A percentile compares a stretch with the other conserved stretches of the same genome.
These are phyloP conservation scores for Meyerozyma carpophila DNA, from an alignment of 1,139 yeast species.

Conservation along the genomic window DNA sequence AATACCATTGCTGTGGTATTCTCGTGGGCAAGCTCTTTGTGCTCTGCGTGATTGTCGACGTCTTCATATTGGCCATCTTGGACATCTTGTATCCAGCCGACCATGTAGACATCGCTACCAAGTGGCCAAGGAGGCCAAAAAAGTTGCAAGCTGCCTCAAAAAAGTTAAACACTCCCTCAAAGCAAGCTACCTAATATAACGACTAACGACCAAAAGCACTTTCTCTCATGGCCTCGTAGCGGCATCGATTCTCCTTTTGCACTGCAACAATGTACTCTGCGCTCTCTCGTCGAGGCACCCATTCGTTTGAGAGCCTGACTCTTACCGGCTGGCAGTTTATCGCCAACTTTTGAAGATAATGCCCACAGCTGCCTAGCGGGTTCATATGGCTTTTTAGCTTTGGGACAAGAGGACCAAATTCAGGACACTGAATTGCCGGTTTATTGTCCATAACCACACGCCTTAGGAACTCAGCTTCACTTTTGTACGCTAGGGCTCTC, in stretches of 20 bases:
- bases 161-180: no score
- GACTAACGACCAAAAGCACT: background rate
- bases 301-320: background rate
- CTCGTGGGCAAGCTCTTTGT: conserved; percentile 85
- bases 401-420: background rate
- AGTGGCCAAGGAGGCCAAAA: conserved; percentile 58
- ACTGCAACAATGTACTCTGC: background rate
- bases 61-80: conserved; percentile 54
- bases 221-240: conserved; percentile 1
- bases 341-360: background rate
- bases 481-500: background rate
- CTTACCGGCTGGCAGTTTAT: background rate
- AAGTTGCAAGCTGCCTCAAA: background rate
- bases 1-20: conserved; percentile 69
- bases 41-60: conserved; percentile 74
- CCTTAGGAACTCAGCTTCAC: background rate
- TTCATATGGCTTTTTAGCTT: background rate
- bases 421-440: background rate
- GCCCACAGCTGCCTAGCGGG: background rate
- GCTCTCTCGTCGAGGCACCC: background rate
- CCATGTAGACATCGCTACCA: conserved; percentile 63
- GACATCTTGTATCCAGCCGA: conserved; percentile 68
- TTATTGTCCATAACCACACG: background rate
- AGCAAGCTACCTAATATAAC: background rate
- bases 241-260: background rate